These are phyloP conservation scores for Selaginella moellendorffii DNA, from an alignment of 75 land plant species.

Conservation along the genomic window DNA sequence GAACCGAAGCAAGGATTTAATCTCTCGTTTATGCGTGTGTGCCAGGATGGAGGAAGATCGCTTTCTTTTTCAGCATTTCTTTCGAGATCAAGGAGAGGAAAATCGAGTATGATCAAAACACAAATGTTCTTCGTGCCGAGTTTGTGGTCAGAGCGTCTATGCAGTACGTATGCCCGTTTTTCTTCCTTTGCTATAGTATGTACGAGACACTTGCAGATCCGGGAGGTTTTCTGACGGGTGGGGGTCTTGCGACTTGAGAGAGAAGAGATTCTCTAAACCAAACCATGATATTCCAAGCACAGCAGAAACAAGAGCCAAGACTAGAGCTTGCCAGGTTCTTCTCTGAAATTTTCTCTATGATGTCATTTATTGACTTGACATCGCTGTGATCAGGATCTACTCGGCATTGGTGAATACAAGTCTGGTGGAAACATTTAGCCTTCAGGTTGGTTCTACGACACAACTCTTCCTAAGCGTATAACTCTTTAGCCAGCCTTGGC, in stretches of 20 bases:
- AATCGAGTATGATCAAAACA: conserved; percentile 66
- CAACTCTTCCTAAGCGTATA: too few relatives aligned
- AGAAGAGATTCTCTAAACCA: conserved; percentile 71
- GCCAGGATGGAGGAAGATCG: conserved; percentile 88
- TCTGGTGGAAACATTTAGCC: too few relatives aligned
- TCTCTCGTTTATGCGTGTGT: too few relatives aligned
- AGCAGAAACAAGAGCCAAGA: conserved; percentile 93
- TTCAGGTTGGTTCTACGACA: too few relatives aligned
- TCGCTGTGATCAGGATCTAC: too few relatives aligned
- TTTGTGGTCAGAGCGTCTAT: conserved; percentile 76
- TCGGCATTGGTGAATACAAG: too few relatives aligned
- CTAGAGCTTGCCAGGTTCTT: conserved; percentile 77
- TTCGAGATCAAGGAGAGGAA: conserved; percentile 79
- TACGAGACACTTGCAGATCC: conserved; percentile 28
- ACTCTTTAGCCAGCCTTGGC: too few relatives aligned
- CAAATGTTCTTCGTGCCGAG: conserved; percentile 77
- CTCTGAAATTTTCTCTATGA: too few relatives aligned
- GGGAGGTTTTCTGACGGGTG: conserved; percentile 85
- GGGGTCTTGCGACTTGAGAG: conserved; percentile 84
- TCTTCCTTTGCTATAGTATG: too few relatives aligned
- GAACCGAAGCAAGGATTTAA: too few relatives aligned
- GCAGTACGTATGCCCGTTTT: conserved; percentile 42
- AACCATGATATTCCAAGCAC: conserved; percentile 92
- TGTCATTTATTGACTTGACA: too few relatives aligned
- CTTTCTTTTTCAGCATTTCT: conserved; percentile 80